Conservation (phyloP, 208 protist species). For the Leptomonas pyrrhocoris region DNA sequence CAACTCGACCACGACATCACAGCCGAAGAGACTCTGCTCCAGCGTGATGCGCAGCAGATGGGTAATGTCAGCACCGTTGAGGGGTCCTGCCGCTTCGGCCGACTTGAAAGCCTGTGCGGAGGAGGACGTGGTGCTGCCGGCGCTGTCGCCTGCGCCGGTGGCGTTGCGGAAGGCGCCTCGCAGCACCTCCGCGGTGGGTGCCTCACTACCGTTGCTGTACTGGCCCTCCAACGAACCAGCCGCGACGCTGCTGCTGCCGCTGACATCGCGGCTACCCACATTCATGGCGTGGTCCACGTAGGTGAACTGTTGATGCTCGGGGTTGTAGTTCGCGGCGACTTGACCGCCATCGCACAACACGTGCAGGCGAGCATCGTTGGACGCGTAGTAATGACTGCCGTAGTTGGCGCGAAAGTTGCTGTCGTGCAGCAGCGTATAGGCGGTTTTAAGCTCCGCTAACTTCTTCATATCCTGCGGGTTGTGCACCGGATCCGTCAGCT, state of each 20-base stretch:
- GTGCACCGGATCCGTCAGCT: slow-evolving; percentile 60
- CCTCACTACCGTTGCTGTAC: slow-evolving; percentile 1
- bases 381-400: slow-evolving; percentile 61
- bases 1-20: slow-evolving; percentile 47
- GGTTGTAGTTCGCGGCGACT: slow-evolving; percentile 81
- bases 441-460: slow-evolving; percentile 56
- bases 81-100: slow-evolving; percentile 38
- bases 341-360: slow-evolving; percentile 76
- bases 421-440: slow-evolving; percentile 63
- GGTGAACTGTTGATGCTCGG: slow-evolving; percentile 71
- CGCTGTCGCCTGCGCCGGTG: slow-evolving; percentile 28
- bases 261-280: background rate
- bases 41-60: slow-evolving; percentile 75
- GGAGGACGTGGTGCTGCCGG: slow-evolving; percentile 30
- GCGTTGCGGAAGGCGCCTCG: slow-evolving; percentile 47
- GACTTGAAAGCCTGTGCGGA: slow-evolving; percentile 51
- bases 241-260: background rate
- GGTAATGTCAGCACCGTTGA: slow-evolving; percentile 56
- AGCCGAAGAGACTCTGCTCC: slow-evolving; percentile 73
- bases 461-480: slow-evolving; percentile 44
- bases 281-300: slow-evolving; percentile 74
- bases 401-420: slow-evolving; percentile 67
- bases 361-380: slow-evolving; percentile 81
- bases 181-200: slow-evolving; percentile 46
- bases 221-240: background rate